Conservation (phyloP, 768 basidiomycete species). For the Mycena kentingensis region DNA sequence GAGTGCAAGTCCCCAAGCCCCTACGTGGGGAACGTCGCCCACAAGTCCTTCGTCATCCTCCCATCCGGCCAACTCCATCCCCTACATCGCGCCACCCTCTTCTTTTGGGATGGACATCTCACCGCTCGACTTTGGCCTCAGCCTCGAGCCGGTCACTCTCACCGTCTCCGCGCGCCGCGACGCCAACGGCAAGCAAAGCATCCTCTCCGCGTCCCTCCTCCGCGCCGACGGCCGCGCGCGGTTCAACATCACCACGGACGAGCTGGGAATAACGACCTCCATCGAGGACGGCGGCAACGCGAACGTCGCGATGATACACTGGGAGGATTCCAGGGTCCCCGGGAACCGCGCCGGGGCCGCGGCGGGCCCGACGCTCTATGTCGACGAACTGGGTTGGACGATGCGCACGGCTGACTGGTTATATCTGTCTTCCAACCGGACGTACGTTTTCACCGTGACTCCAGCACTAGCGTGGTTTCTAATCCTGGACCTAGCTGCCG, state of each 20-base stretch:
- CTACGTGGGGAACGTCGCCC: neutral
- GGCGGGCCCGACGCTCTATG: neutral
- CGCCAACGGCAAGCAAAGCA: neutral
- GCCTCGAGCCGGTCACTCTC: neutral
- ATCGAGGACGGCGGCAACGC: neutral
- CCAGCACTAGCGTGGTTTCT: neutral
- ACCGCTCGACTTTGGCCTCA: neutral
- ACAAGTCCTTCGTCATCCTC: neutral
- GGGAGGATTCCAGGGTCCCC: too few relatives aligned
- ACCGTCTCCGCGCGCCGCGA: neutral
- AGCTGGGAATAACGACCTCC: neutral
- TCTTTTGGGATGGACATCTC: neutral
- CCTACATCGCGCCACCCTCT: neutral
- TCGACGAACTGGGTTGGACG: neutral
- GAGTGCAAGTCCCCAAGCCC: too few relatives aligned
- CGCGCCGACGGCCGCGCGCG: neutral
- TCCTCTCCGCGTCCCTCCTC: conserved; percentile 3
- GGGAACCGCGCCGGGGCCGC: too few relatives aligned
- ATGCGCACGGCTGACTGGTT: conserved; percentile 7
- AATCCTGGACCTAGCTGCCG: conserved; percentile 3
- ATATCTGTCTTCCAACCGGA: neutral
- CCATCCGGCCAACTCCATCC: neutral
- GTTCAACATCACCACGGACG: conserved; percentile 7
- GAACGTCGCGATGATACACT: neutral
- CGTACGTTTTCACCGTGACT: neutral